Percentiles rank a stretch among this genome's conserved stretches.
Evolutionary conservation across 805 yeast genomes (phyloP).

Genomic region (Teunomyces pallodes): DNA sequence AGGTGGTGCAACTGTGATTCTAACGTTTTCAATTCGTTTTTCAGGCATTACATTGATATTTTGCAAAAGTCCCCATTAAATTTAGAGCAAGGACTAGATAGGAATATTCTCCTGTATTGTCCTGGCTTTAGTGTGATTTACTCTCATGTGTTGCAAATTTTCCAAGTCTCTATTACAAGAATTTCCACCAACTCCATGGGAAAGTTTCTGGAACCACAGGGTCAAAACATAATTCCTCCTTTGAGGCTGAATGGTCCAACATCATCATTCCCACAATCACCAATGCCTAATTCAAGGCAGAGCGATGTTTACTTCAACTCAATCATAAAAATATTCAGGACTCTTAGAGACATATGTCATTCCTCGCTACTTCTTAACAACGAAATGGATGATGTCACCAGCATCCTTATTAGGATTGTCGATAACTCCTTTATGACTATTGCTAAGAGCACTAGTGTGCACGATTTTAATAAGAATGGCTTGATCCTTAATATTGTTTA

Average conservation of each 20-base stretch:
- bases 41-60: conserved; percentile 53
- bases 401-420: conserved; percentile 17
- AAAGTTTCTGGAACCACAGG: conserved; percentile 7
- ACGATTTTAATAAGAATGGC: conserved; percentile 38
- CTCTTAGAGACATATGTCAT: conserved; percentile 35
- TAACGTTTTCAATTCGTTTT: conserved; percentile 58
- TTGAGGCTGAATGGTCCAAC: conserved; percentile 2
- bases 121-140: conserved; percentile 49
- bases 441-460: conserved; percentile 35
- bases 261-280: conserved; percentile 10
- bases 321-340: conserved; percentile 38
- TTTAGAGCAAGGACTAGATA: conserved; percentile 1
- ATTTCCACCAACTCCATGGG: conserved; percentile 6
- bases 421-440: conserved; percentile 34
- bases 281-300: conserved; percentile 19
- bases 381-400: conserved; percentile 23
- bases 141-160: conserved; percentile 46
- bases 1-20: conserved; percentile 59
- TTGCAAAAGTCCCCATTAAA: conserved; percentile 9
- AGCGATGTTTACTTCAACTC: conserved; percentile 36
- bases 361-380: conserved; percentile 9
- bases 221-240: not conserved
- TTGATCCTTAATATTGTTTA: conserved; percentile 38
- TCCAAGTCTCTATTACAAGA: conserved; percentile 27
- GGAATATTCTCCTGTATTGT: conserved; percentile 16